These are phyloP conservation scores for Cymodocea nodosa DNA, from an alignment of 116 monocot species.

Conservation along the genomic window DNA sequence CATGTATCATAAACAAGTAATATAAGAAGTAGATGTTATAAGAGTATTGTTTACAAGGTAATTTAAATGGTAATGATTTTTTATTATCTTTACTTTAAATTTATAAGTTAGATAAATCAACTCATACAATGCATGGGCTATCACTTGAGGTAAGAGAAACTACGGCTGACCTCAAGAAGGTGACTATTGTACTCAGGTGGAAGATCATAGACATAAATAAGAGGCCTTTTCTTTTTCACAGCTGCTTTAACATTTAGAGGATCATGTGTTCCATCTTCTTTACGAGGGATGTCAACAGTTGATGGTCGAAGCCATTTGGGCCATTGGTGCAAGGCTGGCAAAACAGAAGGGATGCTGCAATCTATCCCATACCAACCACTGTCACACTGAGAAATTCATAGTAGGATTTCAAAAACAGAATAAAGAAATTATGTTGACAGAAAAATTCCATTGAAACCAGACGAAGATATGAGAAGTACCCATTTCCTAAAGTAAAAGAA, in stretches of 20 bases:
- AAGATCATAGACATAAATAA: conserved; percentile 92
- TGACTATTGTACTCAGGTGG: conserved; percentile 84
- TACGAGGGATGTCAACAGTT: conserved; percentile 31
- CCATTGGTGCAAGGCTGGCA: conserved; percentile 46
- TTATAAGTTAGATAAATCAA: no score
- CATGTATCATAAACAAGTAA: no score
- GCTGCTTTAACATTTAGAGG: conserved; percentile 23
- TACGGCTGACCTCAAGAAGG: conserved; percentile 62
- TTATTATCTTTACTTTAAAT: no score
- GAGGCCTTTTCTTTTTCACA: conserved; percentile 74
- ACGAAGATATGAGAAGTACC: background rate
- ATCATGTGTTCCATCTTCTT: conserved; percentile 9
- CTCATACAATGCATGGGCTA: no score
- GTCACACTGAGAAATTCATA: conserved; percentile 45
- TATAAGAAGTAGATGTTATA: no score
- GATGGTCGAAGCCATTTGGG: conserved; percentile 77
- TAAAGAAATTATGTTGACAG: background rate
- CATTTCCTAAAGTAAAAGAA: background rate
- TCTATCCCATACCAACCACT: conserved; percentile 81
- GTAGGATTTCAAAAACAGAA: background rate
- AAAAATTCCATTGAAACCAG: background rate
- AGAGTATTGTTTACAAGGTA: no score
- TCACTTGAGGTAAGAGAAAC: no score
- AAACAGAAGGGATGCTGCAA: conserved; percentile 77
- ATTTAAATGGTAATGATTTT: no score